phyloP scores from a whole-genome alignment of 371 early-diverging fungal genomes.

The Mucor plumbeus region DNA sequence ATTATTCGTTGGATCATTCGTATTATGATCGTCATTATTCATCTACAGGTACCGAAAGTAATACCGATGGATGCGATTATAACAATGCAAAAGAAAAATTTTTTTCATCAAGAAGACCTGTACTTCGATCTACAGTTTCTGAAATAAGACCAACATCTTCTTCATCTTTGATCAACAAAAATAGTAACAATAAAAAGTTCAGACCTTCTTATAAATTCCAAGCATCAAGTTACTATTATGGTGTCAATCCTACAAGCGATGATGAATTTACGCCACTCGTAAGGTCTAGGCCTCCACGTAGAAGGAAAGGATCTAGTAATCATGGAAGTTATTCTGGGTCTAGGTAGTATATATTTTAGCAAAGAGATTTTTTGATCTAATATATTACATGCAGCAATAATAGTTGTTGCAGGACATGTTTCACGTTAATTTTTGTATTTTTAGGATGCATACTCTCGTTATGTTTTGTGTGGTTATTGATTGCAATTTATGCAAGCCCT shows the following conservation, averaged over 20 bases:
- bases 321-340: conserved; percentile 12
- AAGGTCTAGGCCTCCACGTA: conserved; percentile 15
- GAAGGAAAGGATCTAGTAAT: conserved; percentile 22
- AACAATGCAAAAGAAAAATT: conserved; percentile 17
- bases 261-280: conserved; percentile 27
- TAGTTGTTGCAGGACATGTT: conserved; percentile 4
- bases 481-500: conserved; percentile 31
- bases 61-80: conserved; percentile 26
- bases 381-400: neutral
- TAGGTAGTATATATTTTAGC: neutral
- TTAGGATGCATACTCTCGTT: conserved; percentile 1
- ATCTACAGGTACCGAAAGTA: conserved; percentile 31
- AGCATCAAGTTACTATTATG: neutral
- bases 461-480: conserved; percentile 13
- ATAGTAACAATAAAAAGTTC: neutral
- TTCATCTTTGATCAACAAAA: neutral
- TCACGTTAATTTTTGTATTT: conserved; percentile 8
- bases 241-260: conserved; percentile 18
- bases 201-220: conserved; percentile 18
- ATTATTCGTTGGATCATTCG: neutral
- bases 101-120: conserved; percentile 34
- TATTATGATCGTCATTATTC: conserved; percentile 25
- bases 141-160: conserved; percentile 19
- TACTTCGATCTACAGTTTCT: conserved; percentile 43
- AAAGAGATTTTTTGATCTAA: neutral